Percentiles rank a stretch among this genome's conserved stretches.
phyloP scores from a whole-genome alignment of 805 yeast genomes.

The Yueomyces sinensis region DNA sequence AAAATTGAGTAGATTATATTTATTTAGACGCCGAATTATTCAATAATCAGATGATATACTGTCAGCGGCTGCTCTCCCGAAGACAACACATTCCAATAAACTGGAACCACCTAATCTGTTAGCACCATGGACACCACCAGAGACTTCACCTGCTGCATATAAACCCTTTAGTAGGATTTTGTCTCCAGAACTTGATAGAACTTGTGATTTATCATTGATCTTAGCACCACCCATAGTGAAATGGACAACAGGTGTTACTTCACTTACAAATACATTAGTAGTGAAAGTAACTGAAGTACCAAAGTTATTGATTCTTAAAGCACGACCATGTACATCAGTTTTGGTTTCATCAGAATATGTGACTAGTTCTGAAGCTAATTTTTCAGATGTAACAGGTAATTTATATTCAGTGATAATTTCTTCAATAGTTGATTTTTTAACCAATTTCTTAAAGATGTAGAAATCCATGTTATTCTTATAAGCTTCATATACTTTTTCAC shows the following conservation, averaged over 20 bases:
- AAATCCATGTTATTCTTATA: constrained; percentile 40
- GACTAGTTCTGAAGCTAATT: constrained; percentile 12
- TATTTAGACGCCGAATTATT: too few species aligned
- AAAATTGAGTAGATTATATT: too few species aligned
- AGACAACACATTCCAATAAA: constrained; percentile 47
- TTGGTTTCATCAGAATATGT: constrained; percentile 11
- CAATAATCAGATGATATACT: constrained; percentile 10
- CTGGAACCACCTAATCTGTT: constrained; percentile 50
- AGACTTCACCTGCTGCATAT: constrained; percentile 53
- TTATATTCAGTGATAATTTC: constrained; percentile 19
- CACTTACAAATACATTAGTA: constrained; percentile 31
- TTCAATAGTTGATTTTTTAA: constrained; percentile 19
- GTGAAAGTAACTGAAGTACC: constrained; percentile 9
- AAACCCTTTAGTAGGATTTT: constrained; percentile 29
- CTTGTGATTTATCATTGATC: constrained; percentile 35
- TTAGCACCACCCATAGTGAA: constrained; percentile 59
- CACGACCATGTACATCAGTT: constrained; percentile 27
- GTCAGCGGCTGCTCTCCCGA: constrained; percentile 39
- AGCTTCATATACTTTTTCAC: constrained; percentile 30
- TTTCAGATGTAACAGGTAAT: constrained; percentile 10
- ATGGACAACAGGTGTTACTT: constrained; percentile 49
- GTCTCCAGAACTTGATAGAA: constrained; percentile 23
- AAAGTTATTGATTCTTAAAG: constrained; percentile 22
- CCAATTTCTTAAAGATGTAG: constrained; percentile 29
- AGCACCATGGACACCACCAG: constrained; percentile 58